Percentiles rank a stretch among this genome's conserved stretches.
Evolutionary conservation across 192 early-diverging fungal genomes (phyloP).

Genomic region (Coemansia sp.): DNA sequence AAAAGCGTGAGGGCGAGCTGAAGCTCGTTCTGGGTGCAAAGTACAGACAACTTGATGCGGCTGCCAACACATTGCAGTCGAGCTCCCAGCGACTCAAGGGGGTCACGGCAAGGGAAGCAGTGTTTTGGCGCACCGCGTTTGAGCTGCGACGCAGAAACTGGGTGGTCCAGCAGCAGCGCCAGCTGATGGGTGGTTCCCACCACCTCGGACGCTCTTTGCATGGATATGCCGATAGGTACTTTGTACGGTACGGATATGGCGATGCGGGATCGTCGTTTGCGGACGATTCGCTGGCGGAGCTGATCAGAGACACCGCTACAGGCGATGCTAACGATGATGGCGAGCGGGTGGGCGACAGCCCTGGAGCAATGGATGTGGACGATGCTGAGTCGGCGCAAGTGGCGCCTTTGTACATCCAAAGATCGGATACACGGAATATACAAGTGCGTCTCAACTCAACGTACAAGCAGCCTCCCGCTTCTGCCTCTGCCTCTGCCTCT

Average conservation of each 20-base stretch:
- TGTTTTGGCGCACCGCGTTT: conserved; percentile 50
- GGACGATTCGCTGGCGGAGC: conserved; percentile 41
- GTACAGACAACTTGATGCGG: conserved; percentile 39
- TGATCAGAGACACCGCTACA: conserved; percentile 20
- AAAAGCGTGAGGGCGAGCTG: conserved; percentile 19
- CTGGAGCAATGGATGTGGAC: not conserved
- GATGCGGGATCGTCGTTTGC: conserved; percentile 34
- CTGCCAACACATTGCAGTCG: conserved; percentile 33
- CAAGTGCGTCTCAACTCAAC: conserved; percentile 14
- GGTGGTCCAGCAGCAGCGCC: conserved; percentile 42
- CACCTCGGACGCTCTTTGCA: not conserved
- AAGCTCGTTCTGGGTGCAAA: conserved; percentile 51
- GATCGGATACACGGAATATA: conserved; percentile 14
- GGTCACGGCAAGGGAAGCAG: conserved; percentile 18
- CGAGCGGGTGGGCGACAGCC: not conserved
- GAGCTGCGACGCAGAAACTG: conserved; percentile 37
- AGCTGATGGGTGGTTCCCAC: conserved; percentile 1
- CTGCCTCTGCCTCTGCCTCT: no score
- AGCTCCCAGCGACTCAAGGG: conserved; percentile 16
- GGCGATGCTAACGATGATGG: not conserved
- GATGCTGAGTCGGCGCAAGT: not conserved
- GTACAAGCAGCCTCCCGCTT: not conserved
- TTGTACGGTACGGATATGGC: conserved; percentile 32
- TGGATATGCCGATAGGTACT: conserved; percentile 28
- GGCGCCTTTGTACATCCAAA: conserved; percentile 23